Percentiles rank a stretch among this genome's conserved stretches.
phyloP scores from a whole-genome alignment of 805 yeast species.

The Nakazawaea wyomingensis region DNA sequence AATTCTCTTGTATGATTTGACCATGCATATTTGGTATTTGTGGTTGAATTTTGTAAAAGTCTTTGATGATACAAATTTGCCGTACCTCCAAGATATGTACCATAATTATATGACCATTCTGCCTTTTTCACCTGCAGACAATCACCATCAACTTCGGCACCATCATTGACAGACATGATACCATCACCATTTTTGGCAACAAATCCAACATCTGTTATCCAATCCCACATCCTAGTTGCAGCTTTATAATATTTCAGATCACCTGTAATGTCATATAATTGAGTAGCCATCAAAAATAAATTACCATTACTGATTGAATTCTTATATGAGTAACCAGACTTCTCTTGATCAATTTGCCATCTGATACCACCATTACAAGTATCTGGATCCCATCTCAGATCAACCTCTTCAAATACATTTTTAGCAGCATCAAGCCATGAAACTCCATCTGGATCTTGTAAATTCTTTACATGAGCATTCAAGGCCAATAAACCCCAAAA shows the following conservation, averaged over 20 bases:
- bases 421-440: constrained; percentile 54
- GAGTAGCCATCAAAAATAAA: constrained; percentile 56
- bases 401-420: constrained; percentile 54
- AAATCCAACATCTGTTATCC: constrained; percentile 35
- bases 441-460: constrained; percentile 38
- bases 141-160: constrained; percentile 45
- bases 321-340: constrained; percentile 57
- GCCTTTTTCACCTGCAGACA: constrained; percentile 44
- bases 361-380: constrained; percentile 61
- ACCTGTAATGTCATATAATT: constrained; percentile 54
- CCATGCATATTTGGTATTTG: constrained; percentile 35
- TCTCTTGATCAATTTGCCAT: constrained; percentile 65
- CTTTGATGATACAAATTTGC: constrained; percentile 2
- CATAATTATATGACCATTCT: constrained; percentile 72
- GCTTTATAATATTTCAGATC: constrained; percentile 45
- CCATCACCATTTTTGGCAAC: constrained; percentile 22
- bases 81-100: constrained; percentile 38
- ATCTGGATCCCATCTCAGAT: constrained; percentile 50
- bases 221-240: constrained; percentile 52
- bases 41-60: constrained; percentile 14
- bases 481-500: constrained; percentile 63
- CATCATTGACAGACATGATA: constrained; percentile 43
- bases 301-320: constrained; percentile 64
- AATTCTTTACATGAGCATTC: constrained; percentile 57
- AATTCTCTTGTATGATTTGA: constrained; percentile 38